These are phyloP conservation scores for Cytospora leucostoma DNA, from an alignment of 2,329 filamentous ascomycete genomes.

Conservation along the genomic window DNA sequence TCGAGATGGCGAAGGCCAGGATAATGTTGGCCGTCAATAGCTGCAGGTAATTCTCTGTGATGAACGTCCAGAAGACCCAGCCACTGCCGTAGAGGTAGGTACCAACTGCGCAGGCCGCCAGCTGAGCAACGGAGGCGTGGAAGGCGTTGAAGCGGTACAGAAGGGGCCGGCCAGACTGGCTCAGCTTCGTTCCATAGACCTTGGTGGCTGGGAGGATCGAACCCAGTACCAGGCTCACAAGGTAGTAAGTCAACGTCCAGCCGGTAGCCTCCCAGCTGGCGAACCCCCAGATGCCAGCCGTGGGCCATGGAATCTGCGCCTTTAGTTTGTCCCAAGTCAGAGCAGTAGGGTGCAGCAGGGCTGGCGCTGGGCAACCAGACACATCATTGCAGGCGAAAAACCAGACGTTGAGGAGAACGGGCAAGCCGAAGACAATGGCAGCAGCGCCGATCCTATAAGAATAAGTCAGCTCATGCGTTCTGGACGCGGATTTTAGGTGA, in stretches of 20 bases:
- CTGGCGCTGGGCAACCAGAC: conserved; percentile 54
- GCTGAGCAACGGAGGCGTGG: conserved; percentile 67
- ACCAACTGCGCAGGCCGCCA: conserved; percentile 67
- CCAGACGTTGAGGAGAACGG: conserved; percentile 27
- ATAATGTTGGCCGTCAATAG: conserved; percentile 78
- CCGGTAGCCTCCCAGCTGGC: conserved; percentile 65
- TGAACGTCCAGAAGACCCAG: conserved; percentile 83
- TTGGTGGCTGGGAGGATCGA: conserved; percentile 73
- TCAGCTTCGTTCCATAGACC: conserved; percentile 66
- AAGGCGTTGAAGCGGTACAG: conserved; percentile 80
- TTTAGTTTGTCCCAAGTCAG: conserved; percentile 48
- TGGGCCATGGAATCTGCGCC: conserved; percentile 55
- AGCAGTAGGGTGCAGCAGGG: conserved; percentile 47
- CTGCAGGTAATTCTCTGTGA: conserved; percentile 83
- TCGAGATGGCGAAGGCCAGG: conserved; percentile 68
- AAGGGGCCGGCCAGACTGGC: conserved; percentile 64
- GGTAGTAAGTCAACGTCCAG: conserved; percentile 72
- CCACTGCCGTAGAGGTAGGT: conserved; percentile 73
- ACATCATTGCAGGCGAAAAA: conserved; percentile 54
- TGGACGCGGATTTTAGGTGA: background rate
- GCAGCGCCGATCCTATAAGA: conserved; percentile 26
- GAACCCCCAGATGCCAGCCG: conserved; percentile 65
- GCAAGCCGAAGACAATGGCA: conserved; percentile 28
- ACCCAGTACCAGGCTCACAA: conserved; percentile 71
- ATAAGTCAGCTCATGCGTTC: background rate